phyloP scores from a whole-genome alignment of 768 basidiomycete genomes.

The Auricularia auricula-judae region DNA sequence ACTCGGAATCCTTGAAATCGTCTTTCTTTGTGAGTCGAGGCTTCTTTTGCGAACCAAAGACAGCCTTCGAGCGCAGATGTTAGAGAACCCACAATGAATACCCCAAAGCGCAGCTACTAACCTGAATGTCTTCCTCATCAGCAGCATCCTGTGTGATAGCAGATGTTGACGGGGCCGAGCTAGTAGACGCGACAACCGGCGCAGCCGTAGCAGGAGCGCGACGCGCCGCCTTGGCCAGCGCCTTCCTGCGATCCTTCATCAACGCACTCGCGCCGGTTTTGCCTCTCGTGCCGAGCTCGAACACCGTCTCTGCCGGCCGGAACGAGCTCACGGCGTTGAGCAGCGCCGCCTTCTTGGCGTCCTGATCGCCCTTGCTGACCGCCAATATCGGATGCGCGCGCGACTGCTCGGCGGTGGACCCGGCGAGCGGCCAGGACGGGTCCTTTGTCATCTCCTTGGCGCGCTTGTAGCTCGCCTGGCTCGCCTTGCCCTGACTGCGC shows the following conservation, averaged over 20 bases:
- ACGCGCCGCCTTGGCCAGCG: conserved; percentile 53
- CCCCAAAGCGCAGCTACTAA: conserved; percentile 23
- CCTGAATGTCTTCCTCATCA: conserved; percentile 66
- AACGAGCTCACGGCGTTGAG: conserved; percentile 72
- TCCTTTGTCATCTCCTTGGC: conserved; percentile 80
- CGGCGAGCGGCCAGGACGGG: conserved; percentile 58
- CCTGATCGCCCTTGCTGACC: conserved; percentile 28
- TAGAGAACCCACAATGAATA: not conserved
- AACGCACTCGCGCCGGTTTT: conserved; percentile 48
- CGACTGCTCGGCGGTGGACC: conserved; percentile 35
- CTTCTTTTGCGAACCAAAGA: conserved; percentile 46
- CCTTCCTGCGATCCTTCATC: conserved; percentile 83
- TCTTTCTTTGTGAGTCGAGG: conserved; percentile 25
- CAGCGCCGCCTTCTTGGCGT: conserved; percentile 51
- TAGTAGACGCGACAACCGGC: conserved; percentile 16
- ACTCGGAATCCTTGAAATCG: conserved; percentile 66
- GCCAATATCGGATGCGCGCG: conserved; percentile 59
- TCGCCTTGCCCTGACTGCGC: conserved; percentile 84
- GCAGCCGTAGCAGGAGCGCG: conserved; percentile 20
- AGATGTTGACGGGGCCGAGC: conserved; percentile 13
- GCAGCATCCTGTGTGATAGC: conserved; percentile 17
- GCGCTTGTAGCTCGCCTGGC: conserved; percentile 71
- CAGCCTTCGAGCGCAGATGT: conserved; percentile 32
- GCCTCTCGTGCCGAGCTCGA: conserved; percentile 77
- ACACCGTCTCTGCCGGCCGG: conserved; percentile 78